These are phyloP conservation scores for Brasenia schreberi DNA, from an alignment of 164 flowering plant species.

Conservation along the genomic window DNA sequence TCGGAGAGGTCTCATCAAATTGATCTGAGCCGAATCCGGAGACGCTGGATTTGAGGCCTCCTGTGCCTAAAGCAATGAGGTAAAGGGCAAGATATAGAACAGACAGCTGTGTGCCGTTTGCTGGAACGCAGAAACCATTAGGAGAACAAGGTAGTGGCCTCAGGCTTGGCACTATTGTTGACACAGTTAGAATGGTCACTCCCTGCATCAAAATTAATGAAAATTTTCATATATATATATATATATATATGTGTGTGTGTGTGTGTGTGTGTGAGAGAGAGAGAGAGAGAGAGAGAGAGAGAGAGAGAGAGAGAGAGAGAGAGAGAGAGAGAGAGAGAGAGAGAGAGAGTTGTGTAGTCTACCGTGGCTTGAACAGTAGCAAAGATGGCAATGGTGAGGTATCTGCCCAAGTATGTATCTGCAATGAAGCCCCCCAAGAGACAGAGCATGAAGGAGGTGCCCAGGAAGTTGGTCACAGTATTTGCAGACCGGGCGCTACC, in stretches of 20 bases:
- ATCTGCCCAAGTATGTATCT: slow-evolving; percentile 90
- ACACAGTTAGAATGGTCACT: slow-evolving; percentile 66
- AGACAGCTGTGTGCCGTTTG: slow-evolving; percentile 37
- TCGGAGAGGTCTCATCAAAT: slow-evolving; percentile 52
- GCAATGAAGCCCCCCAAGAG: slow-evolving; percentile 86
- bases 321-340: neutral
- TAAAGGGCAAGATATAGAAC: slow-evolving; percentile 70
- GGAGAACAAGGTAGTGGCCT: slow-evolving; percentile 58
- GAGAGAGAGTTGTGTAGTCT: slow-evolving; percentile 5
- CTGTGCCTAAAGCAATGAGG: slow-evolving; percentile 87
- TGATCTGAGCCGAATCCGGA: slow-evolving; percentile 96
- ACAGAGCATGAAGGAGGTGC: slow-evolving; percentile 88
- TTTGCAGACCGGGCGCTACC: slow-evolving; percentile 79
- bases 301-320: neutral
- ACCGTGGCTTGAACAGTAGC: slow-evolving; percentile 77
- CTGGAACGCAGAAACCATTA: slow-evolving; percentile 35
- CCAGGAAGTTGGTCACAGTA: slow-evolving; percentile 81
- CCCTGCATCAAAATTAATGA: slow-evolving; percentile 31
- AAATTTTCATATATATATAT: neutral
- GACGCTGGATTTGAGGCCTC: slow-evolving; percentile 88
- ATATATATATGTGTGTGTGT: neutral
- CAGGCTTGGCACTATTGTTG: slow-evolving; percentile 60
- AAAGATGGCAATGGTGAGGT: slow-evolving; percentile 74
- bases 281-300: no score
- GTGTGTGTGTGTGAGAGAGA: neutral